Evolutionary conservation across 202 grass and related monocot species (phyloP).

Genomic region (Hordeum pubiflorum): DNA sequence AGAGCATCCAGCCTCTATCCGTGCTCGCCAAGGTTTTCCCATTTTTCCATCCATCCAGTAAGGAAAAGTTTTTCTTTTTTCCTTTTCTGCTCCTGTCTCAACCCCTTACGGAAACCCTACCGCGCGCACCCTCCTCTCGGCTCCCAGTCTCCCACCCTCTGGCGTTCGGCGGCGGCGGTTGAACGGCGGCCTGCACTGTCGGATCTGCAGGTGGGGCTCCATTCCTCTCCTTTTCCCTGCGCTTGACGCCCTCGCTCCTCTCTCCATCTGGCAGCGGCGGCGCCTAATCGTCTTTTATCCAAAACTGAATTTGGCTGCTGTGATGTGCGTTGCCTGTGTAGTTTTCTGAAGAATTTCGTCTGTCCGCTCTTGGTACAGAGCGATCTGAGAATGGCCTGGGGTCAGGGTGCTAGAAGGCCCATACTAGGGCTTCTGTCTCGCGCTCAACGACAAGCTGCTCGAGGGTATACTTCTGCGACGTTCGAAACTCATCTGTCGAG

Average conservation of each 20-base stretch:
- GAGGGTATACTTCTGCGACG: background rate
- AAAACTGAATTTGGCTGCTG: background rate
- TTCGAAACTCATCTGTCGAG: background rate
- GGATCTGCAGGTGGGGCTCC: background rate
- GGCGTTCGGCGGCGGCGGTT: background rate
- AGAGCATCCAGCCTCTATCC: too few species aligned
- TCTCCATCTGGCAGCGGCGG: background rate
- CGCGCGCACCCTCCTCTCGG: background rate
- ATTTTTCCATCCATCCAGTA: too few species aligned
- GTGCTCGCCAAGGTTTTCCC: too few species aligned
- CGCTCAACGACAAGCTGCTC: slow-evolving; percentile 18
- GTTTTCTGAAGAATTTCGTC: background rate
- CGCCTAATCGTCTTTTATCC: background rate
- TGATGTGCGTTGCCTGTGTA: background rate
- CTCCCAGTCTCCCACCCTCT: background rate
- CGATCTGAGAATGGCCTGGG: slow-evolving; percentile 29
- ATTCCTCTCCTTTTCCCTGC: background rate
- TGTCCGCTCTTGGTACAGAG: slow-evolving; percentile 3
- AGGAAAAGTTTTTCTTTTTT: too few species aligned
- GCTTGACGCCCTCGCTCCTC: background rate
- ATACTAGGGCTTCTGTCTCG: slow-evolving; percentile 15
- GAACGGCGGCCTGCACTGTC: background rate
- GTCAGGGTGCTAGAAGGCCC: slow-evolving; percentile 23
- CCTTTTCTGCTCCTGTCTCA: too few species aligned
- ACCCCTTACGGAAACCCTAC: background rate